Evolutionary conservation across 2,329 filamentous ascomycete species (phyloP).

Genomic region (Penicillium sp.): DNA sequence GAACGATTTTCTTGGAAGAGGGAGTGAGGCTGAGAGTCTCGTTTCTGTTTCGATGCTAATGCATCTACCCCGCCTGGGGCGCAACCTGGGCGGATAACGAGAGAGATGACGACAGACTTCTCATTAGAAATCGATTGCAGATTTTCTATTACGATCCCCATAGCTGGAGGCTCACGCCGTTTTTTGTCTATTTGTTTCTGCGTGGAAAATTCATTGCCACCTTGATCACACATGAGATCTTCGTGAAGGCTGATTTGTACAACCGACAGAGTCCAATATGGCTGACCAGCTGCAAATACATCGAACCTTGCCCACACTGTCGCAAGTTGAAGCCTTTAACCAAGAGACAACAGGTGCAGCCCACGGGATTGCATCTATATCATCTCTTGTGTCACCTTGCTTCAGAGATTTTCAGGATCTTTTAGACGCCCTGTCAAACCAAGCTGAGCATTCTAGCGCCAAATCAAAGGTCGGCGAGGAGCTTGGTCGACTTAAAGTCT

Average conservation of each 20-base stretch:
- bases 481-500: not conserved
- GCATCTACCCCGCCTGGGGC: conserved; percentile 1
- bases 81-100: not conserved
- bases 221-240: too few relatives aligned
- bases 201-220: not conserved
- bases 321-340: not conserved
- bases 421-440: not conserved
- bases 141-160: too few relatives aligned
- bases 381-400: not conserved
- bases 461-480: not conserved
- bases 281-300: not conserved
- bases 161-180: not conserved
- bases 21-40: not conserved
- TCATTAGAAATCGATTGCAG: not conserved
- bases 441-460: not conserved
- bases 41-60: not conserved
- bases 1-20: not conserved
- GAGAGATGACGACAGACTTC: not conserved
- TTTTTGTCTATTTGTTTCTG: not conserved
- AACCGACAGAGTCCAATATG: not conserved
- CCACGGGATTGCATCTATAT: not conserved
- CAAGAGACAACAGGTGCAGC: not conserved
- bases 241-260: not conserved
- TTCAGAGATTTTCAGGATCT: not conserved
- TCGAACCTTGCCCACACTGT: not conserved